Conservation (phyloP, 2,329 filamentous ascomycete genomes). For the Monilinia fructigena region DNA sequence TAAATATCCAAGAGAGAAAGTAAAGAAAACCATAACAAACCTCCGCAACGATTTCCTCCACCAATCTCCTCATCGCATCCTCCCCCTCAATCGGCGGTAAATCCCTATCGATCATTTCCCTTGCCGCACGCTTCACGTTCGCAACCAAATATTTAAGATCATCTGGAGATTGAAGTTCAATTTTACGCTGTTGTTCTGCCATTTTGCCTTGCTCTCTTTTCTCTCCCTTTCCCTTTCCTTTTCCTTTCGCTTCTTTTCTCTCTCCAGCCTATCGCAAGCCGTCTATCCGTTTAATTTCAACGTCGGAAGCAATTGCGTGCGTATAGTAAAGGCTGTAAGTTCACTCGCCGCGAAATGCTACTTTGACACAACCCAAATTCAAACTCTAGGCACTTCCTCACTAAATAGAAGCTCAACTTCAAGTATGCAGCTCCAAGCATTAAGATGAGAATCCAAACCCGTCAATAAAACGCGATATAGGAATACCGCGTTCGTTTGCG, state of each 20-base stretch:
- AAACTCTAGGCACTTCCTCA: no score
- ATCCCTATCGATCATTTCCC: constrained; percentile 63
- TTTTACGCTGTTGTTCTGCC: constrained; percentile 60
- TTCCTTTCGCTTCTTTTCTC: background rate
- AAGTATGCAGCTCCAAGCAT: no score
- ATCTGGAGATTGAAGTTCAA: constrained; percentile 75
- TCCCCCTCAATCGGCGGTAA: constrained; percentile 64
- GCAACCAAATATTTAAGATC: constrained; percentile 69
- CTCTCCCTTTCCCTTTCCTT: background rate
- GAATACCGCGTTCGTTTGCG: no score
- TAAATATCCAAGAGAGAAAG: background rate
- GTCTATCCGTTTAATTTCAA: no score
- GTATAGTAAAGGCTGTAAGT: no score
- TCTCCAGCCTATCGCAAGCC: background rate
- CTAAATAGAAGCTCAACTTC: no score
- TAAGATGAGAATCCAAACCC: no score
- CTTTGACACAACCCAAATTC: no score
- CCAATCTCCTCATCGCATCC: constrained; percentile 57
- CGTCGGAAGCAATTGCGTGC: no score
- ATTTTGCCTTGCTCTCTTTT: constrained; percentile 27
- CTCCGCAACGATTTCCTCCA: constrained; percentile 59
- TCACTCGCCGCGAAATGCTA: no score
- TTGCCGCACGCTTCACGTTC: constrained; percentile 67
- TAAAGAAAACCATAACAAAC: constrained; percentile 42
- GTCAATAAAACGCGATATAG: no score